Conservation (phyloP, 1,284 basidiomycete species). For the Phellopilus nigrolimitatus region DNA sequence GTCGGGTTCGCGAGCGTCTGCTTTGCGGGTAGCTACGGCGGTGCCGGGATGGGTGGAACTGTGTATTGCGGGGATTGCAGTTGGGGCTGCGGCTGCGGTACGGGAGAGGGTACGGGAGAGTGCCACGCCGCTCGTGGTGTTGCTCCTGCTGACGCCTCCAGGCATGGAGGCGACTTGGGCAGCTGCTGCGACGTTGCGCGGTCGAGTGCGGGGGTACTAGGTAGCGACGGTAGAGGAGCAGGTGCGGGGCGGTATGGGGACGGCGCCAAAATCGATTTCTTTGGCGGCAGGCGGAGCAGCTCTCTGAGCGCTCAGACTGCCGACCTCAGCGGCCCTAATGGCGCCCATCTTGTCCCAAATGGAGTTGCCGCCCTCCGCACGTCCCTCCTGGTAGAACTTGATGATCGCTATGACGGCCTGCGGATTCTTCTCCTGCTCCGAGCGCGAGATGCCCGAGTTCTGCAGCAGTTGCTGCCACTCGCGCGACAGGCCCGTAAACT, state of each 20-base stretch:
- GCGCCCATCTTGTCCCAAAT: constrained; percentile 79
- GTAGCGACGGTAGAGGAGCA: constrained; percentile 34
- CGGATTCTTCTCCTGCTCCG: constrained; percentile 96
- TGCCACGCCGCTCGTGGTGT: constrained; percentile 58
- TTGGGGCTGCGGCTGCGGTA: constrained; percentile 21
- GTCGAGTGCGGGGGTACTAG: constrained; percentile 49
- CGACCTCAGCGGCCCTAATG: constrained; percentile 6
- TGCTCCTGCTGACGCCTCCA: constrained; percentile 55
- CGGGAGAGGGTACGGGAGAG: constrained; percentile 33
- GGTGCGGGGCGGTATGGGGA: no score
- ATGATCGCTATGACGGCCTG: constrained; percentile 97
- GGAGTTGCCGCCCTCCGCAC: constrained; percentile 52
- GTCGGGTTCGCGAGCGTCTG: no score
- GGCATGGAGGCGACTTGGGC: constrained; percentile 44
- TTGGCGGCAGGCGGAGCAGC: constrained; percentile 53
- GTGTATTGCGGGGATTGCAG: constrained; percentile 10
- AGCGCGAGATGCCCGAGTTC: constrained; percentile 92
- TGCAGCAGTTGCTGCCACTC: constrained; percentile 91
- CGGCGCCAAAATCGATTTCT: no score
- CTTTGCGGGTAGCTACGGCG: constrained; percentile 28
- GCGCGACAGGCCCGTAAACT: no score
- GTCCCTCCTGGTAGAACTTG: constrained; percentile 77
- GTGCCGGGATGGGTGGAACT: constrained; percentile 30
- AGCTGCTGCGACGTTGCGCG: constrained; percentile 70
- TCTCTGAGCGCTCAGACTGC: constrained; percentile 41